These are phyloP conservation scores for Cyberlindnera euphorbiiphila DNA, from an alignment of 805 yeast genomes.

Conservation along the genomic window DNA sequence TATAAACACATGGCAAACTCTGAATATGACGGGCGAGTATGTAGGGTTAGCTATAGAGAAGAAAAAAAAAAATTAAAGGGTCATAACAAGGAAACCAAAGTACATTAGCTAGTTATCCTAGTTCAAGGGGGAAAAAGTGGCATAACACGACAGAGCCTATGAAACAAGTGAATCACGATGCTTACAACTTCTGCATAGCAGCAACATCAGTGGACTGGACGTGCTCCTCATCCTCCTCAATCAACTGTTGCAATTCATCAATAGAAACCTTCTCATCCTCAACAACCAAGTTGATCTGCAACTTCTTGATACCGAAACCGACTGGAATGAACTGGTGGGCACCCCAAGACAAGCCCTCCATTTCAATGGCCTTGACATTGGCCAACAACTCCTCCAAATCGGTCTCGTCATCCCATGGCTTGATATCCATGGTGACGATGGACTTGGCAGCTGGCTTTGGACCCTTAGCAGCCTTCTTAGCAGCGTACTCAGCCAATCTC, in stretches of 20 bases:
- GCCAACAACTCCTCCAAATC: constrained; percentile 84
- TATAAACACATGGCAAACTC: constrained; percentile 9
- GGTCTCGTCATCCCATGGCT: constrained; percentile 99
- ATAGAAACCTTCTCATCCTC: constrained; percentile 96
- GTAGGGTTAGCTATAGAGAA: too few species aligned
- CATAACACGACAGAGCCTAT: constrained; percentile 8
- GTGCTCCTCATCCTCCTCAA: constrained; percentile 95
- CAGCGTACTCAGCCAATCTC: constrained; percentile 97
- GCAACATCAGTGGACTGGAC: constrained; percentile 98
- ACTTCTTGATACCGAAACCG: constrained; percentile 99
- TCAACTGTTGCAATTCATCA: constrained; percentile 75
- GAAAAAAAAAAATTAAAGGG: too few species aligned
- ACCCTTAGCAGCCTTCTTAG: constrained; percentile 95
- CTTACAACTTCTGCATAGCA: constrained; percentile 96
- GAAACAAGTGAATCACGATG: constrained; percentile 9
- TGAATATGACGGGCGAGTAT: background rate
- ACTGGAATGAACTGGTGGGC: constrained; percentile 93
- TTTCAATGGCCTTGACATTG: constrained; percentile 77
- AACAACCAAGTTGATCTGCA: constrained; percentile 96
- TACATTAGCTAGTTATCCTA: constrained; percentile 17
- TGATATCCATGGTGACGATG: constrained; percentile 92
- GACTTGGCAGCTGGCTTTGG: constrained; percentile 99
- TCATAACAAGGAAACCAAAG: constrained; percentile 12
- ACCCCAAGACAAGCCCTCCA: constrained; percentile 98
- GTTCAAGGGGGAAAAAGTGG: constrained; percentile 1